phyloP scores from a whole-genome alignment of 305 asterid genomes.

The Solanum hybrid region DNA sequence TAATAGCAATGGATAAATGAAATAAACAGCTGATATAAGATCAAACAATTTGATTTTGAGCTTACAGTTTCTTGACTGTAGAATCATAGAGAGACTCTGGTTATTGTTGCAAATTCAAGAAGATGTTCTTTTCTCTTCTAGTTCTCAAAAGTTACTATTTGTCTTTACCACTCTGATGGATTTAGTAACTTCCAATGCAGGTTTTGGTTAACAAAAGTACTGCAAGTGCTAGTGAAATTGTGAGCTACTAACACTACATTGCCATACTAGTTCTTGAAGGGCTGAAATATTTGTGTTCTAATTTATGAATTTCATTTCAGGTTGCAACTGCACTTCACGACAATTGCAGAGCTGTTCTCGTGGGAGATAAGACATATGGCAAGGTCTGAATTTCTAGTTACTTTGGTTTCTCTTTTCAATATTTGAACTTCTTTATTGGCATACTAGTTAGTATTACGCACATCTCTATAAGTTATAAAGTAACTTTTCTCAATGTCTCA shows the following conservation, averaged over 20 bases:
- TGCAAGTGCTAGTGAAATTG: slow-evolving; percentile 99
- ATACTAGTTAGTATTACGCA: background rate
- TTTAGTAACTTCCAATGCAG: slow-evolving; percentile 38
- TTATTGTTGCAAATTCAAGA: background rate
- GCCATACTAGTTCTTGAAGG: background rate
- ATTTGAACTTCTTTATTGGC: background rate
- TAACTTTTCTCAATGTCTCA: background rate
- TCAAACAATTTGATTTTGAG: background rate
- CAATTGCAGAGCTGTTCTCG: slow-evolving; percentile 96
- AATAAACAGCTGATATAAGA: background rate
- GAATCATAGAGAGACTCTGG: background rate
- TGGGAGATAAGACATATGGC: slow-evolving; percentile 94
- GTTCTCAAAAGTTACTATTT: background rate
- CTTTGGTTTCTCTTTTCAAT: background rate
- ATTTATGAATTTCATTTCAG: slow-evolving; percentile 36
- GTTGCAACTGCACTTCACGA: slow-evolving; percentile 99
- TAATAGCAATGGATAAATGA: slow-evolving; percentile 1
- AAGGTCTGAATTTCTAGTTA: slow-evolving; percentile 41
- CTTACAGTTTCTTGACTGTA: background rate
- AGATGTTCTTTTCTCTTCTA: background rate
- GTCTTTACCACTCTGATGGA: background rate
- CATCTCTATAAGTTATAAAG: background rate
- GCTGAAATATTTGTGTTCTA: background rate
- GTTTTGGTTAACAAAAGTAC: slow-evolving; percentile 92
- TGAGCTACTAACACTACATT: slow-evolving; percentile 38